Percentiles rank a stretch among this genome's conserved stretches.
phyloP scores from a whole-genome alignment of 176 grass and related monocot species.

The Themeda triandra region DNA sequence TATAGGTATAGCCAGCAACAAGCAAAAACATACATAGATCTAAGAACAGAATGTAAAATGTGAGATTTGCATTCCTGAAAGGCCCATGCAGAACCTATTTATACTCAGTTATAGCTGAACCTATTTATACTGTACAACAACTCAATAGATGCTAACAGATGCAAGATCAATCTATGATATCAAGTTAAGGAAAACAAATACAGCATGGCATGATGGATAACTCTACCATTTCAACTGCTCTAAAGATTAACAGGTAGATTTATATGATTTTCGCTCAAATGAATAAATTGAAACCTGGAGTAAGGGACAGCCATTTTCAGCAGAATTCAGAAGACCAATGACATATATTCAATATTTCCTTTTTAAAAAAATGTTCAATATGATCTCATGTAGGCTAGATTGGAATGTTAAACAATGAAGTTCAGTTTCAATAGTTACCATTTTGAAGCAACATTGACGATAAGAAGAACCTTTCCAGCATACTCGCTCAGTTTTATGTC shows the following conservation, averaged over 20 bases:
- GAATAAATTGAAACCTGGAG: background rate
- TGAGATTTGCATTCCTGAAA: background rate
- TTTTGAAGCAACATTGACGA: conserved; percentile 78
- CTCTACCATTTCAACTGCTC: no score
- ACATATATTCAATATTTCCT: no score
- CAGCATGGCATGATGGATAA: background rate
- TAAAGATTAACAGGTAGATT: background rate
- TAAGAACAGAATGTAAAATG: background rate
- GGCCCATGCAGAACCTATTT: background rate
- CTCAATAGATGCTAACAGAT: background rate
- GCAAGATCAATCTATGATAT: background rate
- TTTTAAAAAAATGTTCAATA: background rate
- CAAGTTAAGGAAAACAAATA: background rate
- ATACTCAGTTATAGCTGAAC: background rate
- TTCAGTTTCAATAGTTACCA: conserved; percentile 31
- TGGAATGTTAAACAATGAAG: background rate
- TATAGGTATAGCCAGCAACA: background rate
- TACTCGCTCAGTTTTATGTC: conserved; percentile 54
- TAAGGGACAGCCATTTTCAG: background rate
- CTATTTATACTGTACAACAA: background rate
- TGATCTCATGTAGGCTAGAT: background rate
- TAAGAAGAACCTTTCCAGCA: conserved; percentile 62
- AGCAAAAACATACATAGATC: background rate
- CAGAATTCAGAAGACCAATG: no score
- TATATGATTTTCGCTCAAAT: background rate